Evolutionary conservation across 768 basidiomycete species (phyloP).

Genomic region (Phaffia australis): DNA sequence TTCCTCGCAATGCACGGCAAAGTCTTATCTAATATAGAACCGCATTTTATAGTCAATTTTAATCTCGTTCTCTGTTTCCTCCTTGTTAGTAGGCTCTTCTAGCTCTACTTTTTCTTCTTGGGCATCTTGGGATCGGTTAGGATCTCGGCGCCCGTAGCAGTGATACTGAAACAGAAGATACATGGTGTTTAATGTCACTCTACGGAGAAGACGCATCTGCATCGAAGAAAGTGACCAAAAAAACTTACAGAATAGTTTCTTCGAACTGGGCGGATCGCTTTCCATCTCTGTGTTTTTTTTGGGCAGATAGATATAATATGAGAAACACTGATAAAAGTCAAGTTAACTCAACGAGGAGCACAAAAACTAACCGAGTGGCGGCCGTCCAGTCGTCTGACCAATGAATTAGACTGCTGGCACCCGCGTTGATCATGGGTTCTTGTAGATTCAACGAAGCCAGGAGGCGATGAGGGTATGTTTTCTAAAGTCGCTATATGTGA

Average conservation of each 20-base stretch:
- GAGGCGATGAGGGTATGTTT: neutral
- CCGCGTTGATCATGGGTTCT: slow-evolving; percentile 80
- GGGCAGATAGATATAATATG: neutral
- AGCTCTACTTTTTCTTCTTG: slow-evolving; percentile 17
- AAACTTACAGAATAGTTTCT: slow-evolving; percentile 79
- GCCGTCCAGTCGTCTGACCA: slow-evolving; percentile 96
- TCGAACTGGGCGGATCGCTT: slow-evolving; percentile 92
- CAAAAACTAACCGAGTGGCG: slow-evolving; percentile 48
- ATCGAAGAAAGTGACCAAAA: slow-evolving; percentile 14
- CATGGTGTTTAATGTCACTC: neutral
- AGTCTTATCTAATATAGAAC: no score
- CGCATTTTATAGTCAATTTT: no score
- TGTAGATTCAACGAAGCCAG: slow-evolving; percentile 10
- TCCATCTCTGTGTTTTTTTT: slow-evolving; percentile 49
- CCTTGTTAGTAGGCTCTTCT: no score
- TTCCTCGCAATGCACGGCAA: no score
- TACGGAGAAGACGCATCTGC: neutral
- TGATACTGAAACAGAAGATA: slow-evolving; percentile 50
- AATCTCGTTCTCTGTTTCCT: no score
- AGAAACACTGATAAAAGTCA: neutral
- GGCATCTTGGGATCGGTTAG: slow-evolving; percentile 47
- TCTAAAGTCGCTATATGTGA: neutral
- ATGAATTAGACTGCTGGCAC: slow-evolving; percentile 42
- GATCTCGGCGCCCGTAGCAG: slow-evolving; percentile 79
- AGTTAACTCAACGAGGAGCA: neutral